These are phyloP conservation scores for Chrysosporium keratinophilum DNA, from an alignment of 2,329 filamentous ascomycete genomes.

Conservation along the genomic window DNA sequence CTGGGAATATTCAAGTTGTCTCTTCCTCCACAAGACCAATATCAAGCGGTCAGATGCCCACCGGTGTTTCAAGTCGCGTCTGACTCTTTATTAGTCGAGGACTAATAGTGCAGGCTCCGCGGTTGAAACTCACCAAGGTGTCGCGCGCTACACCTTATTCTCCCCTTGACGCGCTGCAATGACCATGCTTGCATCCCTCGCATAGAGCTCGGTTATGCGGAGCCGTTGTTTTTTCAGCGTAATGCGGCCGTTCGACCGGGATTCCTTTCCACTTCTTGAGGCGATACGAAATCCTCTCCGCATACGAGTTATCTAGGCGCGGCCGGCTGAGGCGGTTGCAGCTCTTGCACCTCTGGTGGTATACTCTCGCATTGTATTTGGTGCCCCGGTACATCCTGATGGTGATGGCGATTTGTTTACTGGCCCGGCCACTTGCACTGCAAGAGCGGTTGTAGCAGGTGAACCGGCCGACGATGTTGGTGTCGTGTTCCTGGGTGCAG, in stretches of 20 bases:
- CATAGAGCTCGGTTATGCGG: slow-evolving; percentile 24
- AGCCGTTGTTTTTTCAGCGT: slow-evolving; percentile 17
- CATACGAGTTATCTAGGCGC: slow-evolving; percentile 31
- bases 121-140: no score
- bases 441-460: slow-evolving; percentile 29
- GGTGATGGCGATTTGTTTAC: slow-evolving; percentile 35
- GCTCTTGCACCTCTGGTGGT: slow-evolving; percentile 33
- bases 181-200: slow-evolving; percentile 28
- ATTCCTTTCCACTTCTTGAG: slow-evolving; percentile 35
- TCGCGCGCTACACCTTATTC: no score
- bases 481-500: slow-evolving; percentile 27
- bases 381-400: slow-evolving; percentile 32
- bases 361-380: slow-evolving; percentile 39
- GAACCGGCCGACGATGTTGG: slow-evolving; percentile 37
- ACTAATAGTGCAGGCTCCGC: no score
- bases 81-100: no score
- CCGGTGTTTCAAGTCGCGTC: no score
- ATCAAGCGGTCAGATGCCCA: no score
- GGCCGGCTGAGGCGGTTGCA: slow-evolving; percentile 30
- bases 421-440: slow-evolving; percentile 28
- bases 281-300: slow-evolving; percentile 35
- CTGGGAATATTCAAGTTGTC: no score
- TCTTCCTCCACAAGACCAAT: no score
- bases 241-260: slow-evolving; percentile 18
- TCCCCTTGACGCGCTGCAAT: slow-evolving; percentile 14